These are phyloP conservation scores for Monilinia fructigena DNA, from an alignment of 2,329 filamentous ascomycete species.

Conservation along the genomic window DNA sequence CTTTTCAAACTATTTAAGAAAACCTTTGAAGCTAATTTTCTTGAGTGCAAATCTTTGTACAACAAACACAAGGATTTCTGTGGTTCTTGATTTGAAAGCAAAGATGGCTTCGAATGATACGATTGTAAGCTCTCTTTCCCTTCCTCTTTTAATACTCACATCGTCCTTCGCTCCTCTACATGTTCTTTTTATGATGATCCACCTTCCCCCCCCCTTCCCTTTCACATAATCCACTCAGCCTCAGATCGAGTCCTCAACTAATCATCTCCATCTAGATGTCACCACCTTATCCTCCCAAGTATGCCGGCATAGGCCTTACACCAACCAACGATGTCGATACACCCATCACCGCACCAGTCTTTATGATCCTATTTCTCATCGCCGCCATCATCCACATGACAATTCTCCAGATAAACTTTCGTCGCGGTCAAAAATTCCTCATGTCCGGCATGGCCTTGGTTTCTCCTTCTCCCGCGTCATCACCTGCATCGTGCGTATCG, in stretches of 20 bases:
- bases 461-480: constrained; percentile 56
- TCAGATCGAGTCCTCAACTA: background rate
- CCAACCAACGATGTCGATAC: constrained; percentile 61
- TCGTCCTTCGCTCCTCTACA: background rate
- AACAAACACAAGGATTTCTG: background rate
- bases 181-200: background rate
- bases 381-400: constrained; percentile 58
- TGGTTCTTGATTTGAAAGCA: background rate
- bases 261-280: constrained; percentile 7
- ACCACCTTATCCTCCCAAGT: constrained; percentile 39
- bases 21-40: background rate
- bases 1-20: background rate
- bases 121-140: background rate
- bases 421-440: constrained; percentile 54
- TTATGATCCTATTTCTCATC: constrained; percentile 57
- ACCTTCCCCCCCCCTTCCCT: background rate
- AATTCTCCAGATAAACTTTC: constrained; percentile 44
- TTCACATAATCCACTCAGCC: background rate
- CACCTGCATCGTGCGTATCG: constrained; percentile 49
- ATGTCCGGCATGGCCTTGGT: constrained; percentile 55
- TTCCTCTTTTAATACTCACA: background rate
- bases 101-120: background rate
- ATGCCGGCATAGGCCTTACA: constrained; percentile 55
- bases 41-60: background rate
- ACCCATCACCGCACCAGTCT: constrained; percentile 61